A percentile compares a stretch with the other conserved stretches of the same genome.
Evolutionary conservation across 495 filamentous ascomycete genomes (phyloP).

Genomic region (Aspergillus wentii): DNA sequence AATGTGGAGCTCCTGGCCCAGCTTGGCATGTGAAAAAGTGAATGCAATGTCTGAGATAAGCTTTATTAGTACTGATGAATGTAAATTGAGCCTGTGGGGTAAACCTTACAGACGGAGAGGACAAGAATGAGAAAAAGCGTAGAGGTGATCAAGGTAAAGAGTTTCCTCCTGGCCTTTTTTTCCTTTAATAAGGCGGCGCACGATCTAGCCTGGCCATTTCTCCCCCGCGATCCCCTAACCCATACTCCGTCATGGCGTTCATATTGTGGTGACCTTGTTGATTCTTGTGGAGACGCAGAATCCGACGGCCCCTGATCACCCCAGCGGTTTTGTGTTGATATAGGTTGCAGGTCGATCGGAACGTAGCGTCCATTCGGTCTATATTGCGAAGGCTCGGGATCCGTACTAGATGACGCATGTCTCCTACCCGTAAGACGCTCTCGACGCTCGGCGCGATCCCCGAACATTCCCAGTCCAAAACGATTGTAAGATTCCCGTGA

Average conservation of each 20-base stretch:
- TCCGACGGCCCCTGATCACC: background rate
- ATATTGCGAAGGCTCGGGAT: background rate
- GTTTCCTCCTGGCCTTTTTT: slow-evolving; percentile 46
- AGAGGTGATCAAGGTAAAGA: slow-evolving; percentile 54
- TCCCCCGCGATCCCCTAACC: slow-evolving; percentile 1
- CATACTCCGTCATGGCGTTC: background rate
- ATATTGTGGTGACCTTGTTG: background rate
- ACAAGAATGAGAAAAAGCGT: slow-evolving; percentile 48
- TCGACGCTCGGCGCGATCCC: slow-evolving; percentile 4
- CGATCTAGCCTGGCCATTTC: slow-evolving; percentile 20
- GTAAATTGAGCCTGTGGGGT: background rate
- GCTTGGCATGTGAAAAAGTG: slow-evolving; percentile 50
- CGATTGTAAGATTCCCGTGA: background rate
- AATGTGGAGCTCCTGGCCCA: slow-evolving; percentile 62
- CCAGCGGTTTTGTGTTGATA: background rate
- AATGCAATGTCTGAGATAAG: slow-evolving; percentile 64
- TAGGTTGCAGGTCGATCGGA: slow-evolving; percentile 2
- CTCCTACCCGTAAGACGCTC: background rate
- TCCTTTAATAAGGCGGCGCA: slow-evolving; percentile 52
- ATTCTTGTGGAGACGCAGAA: background rate
- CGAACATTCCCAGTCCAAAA: slow-evolving; percentile 5
- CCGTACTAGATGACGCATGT: background rate
- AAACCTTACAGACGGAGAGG: slow-evolving; percentile 54
- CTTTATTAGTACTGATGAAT: slow-evolving; percentile 4
- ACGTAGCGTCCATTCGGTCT: slow-evolving; percentile 1